Percentiles rank a stretch among this genome's conserved stretches.
These are phyloP conservation scores for Starmera caribaea DNA, from an alignment of 805 yeast species.

Conservation along the genomic window DNA sequence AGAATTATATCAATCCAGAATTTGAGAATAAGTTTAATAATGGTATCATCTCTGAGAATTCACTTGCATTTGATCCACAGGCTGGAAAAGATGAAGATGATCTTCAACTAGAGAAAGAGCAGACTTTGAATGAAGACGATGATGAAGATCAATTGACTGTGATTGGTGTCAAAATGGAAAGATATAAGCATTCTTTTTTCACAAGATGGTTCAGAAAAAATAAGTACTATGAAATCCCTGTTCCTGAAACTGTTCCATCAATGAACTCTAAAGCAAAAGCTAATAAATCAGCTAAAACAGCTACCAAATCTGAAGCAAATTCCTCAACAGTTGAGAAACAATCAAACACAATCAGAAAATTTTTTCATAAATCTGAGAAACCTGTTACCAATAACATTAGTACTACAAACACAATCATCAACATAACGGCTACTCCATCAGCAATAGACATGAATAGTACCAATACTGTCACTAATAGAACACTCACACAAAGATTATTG, in stretches of 20 bases:
- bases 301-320: not conserved
- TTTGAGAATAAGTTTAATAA: conserved; percentile 3
- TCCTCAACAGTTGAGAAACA: not conserved
- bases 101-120: not conserved
- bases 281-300: no score
- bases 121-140: not conserved
- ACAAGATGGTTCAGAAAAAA: no score
- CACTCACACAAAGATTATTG: conserved; percentile 19
- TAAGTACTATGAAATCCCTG: no score
- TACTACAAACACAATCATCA: not conserved
- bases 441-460: no score
- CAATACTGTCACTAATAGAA: conserved; percentile 10
- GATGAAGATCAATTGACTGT: not conserved
- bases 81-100: not conserved
- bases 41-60: not conserved
- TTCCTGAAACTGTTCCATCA: no score
- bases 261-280: no score
- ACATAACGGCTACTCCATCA: not conserved
- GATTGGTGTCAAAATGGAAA: not conserved
- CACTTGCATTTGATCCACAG: not conserved
- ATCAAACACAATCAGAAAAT: not conserved
- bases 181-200: no score
- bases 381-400: not conserved
- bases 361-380: not conserved
- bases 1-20: conserved; percentile 1